Conservation (phyloP, 1,284 basidiomycete genomes). For the Trametes pubescens region DNA sequence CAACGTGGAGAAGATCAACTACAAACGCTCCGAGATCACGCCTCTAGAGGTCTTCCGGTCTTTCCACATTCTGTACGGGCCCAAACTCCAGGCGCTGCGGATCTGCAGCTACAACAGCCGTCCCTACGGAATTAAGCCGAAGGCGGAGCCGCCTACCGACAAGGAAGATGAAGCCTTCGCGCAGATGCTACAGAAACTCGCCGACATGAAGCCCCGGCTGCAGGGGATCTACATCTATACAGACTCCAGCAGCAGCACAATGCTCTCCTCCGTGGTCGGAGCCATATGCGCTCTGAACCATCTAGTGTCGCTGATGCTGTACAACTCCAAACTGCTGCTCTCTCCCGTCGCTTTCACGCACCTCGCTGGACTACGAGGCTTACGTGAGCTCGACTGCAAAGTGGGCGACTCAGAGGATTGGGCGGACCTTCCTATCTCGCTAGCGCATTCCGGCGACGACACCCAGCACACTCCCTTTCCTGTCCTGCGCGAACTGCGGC, state of each 20-base stretch:
- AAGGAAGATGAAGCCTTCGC: not conserved
- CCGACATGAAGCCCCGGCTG: not conserved
- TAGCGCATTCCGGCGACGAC: not conserved
- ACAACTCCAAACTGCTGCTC: not conserved
- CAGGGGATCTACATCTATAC: not conserved
- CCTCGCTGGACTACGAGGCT: conserved; percentile 11
- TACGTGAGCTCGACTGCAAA: conserved; percentile 1
- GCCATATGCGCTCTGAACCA: not conserved
- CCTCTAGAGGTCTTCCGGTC: not conserved
- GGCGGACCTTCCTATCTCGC: not conserved
- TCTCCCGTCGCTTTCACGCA: conserved; percentile 6
- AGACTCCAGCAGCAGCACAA: not conserved
- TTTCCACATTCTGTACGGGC: not conserved
- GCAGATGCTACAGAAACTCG: not conserved
- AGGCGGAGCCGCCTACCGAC: not conserved
- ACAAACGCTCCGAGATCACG: not conserved
- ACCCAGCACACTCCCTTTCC: conserved; percentile 1
- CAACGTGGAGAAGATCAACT: not conserved
- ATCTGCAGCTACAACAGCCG: not conserved
- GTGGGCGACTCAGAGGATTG: not conserved
- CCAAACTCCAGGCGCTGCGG: not conserved
- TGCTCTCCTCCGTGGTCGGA: not conserved
- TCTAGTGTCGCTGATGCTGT: not conserved
- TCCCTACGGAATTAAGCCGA: not conserved
- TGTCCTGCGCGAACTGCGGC: conserved; percentile 2